Evolutionary conservation across 2,329 filamentous ascomycete species (phyloP).

Genomic region (Pezicula radicicola): DNA sequence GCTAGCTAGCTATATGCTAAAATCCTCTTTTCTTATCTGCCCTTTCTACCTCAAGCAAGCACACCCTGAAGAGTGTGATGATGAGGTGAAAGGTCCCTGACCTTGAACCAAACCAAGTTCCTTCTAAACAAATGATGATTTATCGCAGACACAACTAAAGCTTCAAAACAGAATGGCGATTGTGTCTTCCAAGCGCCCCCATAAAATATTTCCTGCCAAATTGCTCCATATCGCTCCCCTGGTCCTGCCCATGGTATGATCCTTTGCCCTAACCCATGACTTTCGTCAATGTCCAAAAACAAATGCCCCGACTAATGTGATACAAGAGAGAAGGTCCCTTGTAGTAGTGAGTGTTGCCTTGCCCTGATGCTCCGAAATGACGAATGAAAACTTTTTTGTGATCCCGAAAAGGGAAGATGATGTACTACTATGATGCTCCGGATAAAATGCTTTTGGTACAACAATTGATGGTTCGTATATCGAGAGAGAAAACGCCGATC

Average conservation of each 20-base stretch:
- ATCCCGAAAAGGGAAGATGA: conserved; percentile 16
- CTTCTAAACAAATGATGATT: background rate
- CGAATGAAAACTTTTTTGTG: conserved; percentile 19
- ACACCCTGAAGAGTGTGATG: background rate
- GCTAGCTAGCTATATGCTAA: background rate
- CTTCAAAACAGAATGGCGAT: background rate
- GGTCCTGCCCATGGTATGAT: background rate
- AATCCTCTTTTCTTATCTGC: background rate
- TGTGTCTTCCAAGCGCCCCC: background rate
- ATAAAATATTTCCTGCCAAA: background rate
- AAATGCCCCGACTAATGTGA: background rate
- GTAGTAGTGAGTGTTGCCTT: background rate
- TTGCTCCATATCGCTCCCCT: background rate
- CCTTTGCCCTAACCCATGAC: background rate
- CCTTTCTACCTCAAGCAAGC: background rate
- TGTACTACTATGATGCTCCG: conserved; percentile 13
- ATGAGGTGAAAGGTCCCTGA: background rate
- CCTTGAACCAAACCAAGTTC: background rate
- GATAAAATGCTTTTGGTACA: conserved; percentile 27
- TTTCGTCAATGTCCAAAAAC: background rate
- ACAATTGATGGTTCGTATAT: conserved; percentile 16
- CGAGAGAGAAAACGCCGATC: conserved; percentile 22
- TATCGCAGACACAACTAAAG: no score
- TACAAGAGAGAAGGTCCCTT: background rate
- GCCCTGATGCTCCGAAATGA: conserved; percentile 15